A percentile compares a stretch with the other conserved stretches of the same genome.
Evolutionary conservation across 176 grass and related monocot genomes (phyloP).

Genomic region (Alopecurus myosuroides): DNA sequence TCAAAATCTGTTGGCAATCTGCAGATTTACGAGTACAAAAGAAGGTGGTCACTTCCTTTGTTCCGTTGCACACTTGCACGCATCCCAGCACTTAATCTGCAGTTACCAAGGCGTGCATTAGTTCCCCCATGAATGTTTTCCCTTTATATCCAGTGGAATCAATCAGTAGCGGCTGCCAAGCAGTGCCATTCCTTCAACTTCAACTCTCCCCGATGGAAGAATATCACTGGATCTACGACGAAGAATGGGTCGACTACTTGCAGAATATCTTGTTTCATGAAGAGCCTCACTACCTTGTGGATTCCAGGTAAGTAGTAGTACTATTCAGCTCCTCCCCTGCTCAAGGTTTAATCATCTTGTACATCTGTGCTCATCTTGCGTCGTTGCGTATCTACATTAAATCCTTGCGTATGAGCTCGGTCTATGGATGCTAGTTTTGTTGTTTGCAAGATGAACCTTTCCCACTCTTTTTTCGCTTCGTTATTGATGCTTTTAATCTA

Average conservation of each 20-base stretch:
- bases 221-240: not conserved
- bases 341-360: not conserved
- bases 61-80: not conserved
- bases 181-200: not conserved
- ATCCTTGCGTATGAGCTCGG: not conserved
- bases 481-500: not conserved
- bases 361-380: not conserved
- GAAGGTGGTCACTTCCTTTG: not conserved
- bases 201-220: not conserved
- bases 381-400: not conserved
- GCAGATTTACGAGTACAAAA: not conserved
- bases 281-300: not conserved
- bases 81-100: not conserved
- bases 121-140: not conserved
- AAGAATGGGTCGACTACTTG: not conserved
- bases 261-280: not conserved
- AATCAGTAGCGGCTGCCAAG: not conserved
- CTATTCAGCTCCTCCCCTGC: not conserved
- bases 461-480: not conserved
- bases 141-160: not conserved
- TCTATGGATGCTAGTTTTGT: not conserved
- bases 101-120: not conserved
- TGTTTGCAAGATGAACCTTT: not conserved
- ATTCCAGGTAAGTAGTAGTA: constrained; percentile 11
- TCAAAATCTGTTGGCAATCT: not conserved